Evolutionary conservation across 1,284 basidiomycete species (phyloP), one percentile per base, ranked within the genome.

Genomic region (Xerocomus amazonicus): DNA sequence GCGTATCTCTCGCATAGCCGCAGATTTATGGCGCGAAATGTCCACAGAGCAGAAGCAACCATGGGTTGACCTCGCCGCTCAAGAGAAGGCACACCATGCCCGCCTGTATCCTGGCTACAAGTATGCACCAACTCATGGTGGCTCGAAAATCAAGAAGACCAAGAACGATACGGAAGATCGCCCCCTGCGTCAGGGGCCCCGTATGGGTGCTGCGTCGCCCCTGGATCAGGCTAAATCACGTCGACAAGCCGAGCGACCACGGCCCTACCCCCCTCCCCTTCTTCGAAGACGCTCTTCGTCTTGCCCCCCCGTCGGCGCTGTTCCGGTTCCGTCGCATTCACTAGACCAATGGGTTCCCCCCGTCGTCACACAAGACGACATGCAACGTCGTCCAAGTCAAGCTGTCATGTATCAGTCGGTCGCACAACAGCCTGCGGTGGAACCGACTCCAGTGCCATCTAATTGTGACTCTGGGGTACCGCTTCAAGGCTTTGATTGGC

Each of bases 41-140:
- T 67, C 65, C 12, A 50, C 56, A 0, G 67, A 65, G 6, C 68
- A 79, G 43, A 76, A 73, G 55, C 59, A 55, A n/a, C 76, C 74
- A 0, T 84, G 80, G 80, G 51, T 75, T 16, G 60, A 64, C 28
- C 70, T 76, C 60, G 83, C 83, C 0, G 70, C 70, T 1, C 57
- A 63, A 51, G 80, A 79, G 62, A 83, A 80, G 66, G 59, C 61
- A 37, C 58, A 56, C 35, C 83, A 83, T 62, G 62, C 62, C 12
- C 45, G 53, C 35, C 54, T 62, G 48, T 71, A 79, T 59, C 80
- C 80, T 0, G 66, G 69, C 45, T 83, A 82, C 62, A 70, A 73
- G 52, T 83, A 77, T 55, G 56, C 60, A 2, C 75, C 76, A 2
- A 35, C 46, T 10, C 53, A 63, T 33, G 17, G 45, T 38, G 47